These are phyloP conservation scores for Nannochloris sp. DNA, from an alignment of 139 green algal genomes.

Conservation along the genomic window DNA sequence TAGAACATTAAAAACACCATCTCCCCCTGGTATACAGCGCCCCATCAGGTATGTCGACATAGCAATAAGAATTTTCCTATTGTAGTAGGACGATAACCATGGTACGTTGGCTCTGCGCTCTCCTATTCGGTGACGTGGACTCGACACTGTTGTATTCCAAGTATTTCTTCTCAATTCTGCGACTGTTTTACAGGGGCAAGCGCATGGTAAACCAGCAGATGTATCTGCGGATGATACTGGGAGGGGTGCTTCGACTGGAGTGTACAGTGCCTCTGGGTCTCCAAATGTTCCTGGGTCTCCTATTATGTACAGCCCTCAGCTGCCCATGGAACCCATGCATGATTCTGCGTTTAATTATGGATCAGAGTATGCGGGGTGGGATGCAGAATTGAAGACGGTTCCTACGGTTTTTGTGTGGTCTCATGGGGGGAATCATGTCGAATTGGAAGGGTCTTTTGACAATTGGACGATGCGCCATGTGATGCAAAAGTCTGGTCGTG, in stretches of 20 bases:
- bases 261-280: conserved; percentile 9
- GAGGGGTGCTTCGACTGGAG: background rate
- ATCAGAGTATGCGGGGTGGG: conserved; percentile 68
- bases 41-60: too few relatives aligned
- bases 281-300: conserved; percentile 64
- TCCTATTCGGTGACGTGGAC: too few relatives aligned
- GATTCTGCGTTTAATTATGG: conserved; percentile 15
- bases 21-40: too few relatives aligned
- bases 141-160: too few relatives aligned
- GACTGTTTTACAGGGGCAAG: conserved; percentile 21
- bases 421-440: conserved; percentile 78
- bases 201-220: conserved; percentile 17
- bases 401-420: conserved; percentile 79
- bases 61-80: too few relatives aligned
- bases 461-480: conserved; percentile 77
- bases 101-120: too few relatives aligned
- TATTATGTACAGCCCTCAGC: conserved; percentile 75
- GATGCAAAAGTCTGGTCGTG: conserved; percentile 77
- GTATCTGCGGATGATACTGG: background rate
- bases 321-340: conserved; percentile 48
- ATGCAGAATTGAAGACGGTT: conserved; percentile 69
- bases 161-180: background rate
- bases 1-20: too few relatives aligned
- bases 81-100: too few relatives aligned
- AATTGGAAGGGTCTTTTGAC: conserved; percentile 94